Base-by-base conservation (phyloP, 2,329 filamentous ascomycete species). In the Lizonia empirigonia region DNA sequence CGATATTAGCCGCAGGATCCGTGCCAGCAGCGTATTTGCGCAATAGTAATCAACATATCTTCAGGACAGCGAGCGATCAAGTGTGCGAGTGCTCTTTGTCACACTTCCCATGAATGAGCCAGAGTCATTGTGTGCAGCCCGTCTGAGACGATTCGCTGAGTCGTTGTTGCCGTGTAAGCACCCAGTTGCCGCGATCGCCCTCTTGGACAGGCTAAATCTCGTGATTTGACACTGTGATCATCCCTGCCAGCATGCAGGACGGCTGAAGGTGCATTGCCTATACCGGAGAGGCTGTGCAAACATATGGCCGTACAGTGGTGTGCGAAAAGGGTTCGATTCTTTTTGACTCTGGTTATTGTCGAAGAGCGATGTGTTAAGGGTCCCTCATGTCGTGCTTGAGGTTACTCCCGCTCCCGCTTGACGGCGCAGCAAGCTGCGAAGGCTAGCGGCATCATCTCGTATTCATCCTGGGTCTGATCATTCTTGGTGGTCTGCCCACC, bases 401-500 rank as follows among this genome's bases (percentile, higher is more conserved):
- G 38, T 59, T 52, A 32, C 54, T 63, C 65, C 65, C 64, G 67
- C 57, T 64, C 65, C 68, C 65, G 62, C 56, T 63, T 55, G 59
- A 67, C 59, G 64, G 62, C 62, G 62, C 53, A 56, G 50, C 49
- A 13, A 53, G 46, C 53, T 60, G 60, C 52, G 33, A 36, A 45
- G 35, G 50, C 50, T 68, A 69, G 63, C 56, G 62, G 56, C 58
- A 63, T 47, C 56, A 58, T 36, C 26, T 59, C 49, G 44, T 56
- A 54, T 50, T 51, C 34, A 69, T 63, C 65, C 65, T 64, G 59
- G 64, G 55, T 64, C 65, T 41, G 65, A 67, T 68, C 64, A 61
- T 33, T 54, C 60, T 44, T 53, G 50, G 38, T 48, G 36, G 44
- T 37, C 36, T 45, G 49, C 33, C 20, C 12, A 29, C 49, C 37